phyloP scores from a whole-genome alignment of 148 eudicot species.

The Cornus controversa region DNA sequence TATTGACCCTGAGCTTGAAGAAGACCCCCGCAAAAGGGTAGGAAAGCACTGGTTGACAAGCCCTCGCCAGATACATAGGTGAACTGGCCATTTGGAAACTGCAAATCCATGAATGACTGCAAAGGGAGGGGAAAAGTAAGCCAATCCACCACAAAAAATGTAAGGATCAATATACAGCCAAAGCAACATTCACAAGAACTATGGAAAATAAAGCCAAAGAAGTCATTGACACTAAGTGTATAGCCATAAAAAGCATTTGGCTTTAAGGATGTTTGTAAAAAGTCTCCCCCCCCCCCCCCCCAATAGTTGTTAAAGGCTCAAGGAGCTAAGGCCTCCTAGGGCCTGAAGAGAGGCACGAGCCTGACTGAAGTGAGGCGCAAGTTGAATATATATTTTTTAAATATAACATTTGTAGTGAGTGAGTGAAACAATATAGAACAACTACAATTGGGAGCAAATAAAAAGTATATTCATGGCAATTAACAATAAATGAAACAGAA shows the following conservation, averaged over 20 bases:
- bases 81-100: slow-evolving; percentile 93
- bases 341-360: too few species aligned
- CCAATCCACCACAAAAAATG: background rate
- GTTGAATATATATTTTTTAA: too few species aligned
- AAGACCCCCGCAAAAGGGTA: slow-evolving; percentile 80
- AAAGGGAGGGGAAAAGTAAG: slow-evolving; percentile 19
- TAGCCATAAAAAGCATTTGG: background rate
- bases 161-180: background rate
- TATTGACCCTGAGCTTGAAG: slow-evolving; percentile 99
- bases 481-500: too few species aligned
- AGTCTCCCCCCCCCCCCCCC: background rate
- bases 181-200: background rate
- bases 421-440: too few species aligned
- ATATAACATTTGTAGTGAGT: too few species aligned
- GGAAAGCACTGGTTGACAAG: slow-evolving; percentile 80
- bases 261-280: background rate
- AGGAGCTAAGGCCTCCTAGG: too few species aligned
- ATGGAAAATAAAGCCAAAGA: background rate
- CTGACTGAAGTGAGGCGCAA: too few species aligned
- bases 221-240: background rate
- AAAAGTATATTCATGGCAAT: too few species aligned
- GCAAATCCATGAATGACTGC: slow-evolving; percentile 98
- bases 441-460: too few species aligned
- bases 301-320: too few species aligned
- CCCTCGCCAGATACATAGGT: slow-evolving; percentile 97